phyloP scores from a whole-genome alignment of 169 alveolate species.

The Babesia sp. region DNA sequence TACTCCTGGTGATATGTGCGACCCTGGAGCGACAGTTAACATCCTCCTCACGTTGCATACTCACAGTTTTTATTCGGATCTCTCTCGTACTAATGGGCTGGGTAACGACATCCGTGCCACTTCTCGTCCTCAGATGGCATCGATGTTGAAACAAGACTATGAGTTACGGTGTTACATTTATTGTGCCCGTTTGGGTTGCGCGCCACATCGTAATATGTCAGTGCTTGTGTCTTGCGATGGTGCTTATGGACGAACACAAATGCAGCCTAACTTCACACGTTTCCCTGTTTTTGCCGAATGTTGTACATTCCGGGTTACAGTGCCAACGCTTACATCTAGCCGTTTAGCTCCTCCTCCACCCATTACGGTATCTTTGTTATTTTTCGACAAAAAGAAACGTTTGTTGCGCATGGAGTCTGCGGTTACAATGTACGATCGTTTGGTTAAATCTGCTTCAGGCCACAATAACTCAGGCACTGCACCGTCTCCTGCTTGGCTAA shows the following conservation, averaged over 20 bases:
- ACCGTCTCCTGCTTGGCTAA: conserved; percentile 84
- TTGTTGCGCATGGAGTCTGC: conserved; percentile 52
- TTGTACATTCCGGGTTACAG: conserved; percentile 26
- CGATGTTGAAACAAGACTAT: conserved; percentile 76
- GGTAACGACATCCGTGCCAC: conserved; percentile 24
- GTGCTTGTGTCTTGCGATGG: conserved; percentile 55
- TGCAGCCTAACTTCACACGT: conserved; percentile 33
- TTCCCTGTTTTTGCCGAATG: conserved; percentile 69
- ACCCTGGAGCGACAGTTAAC: conserved; percentile 43
- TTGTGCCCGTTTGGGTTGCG: conserved; percentile 33
- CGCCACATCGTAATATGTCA: conserved; percentile 31
- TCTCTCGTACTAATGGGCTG: neutral
- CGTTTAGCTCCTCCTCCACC: conserved; percentile 50
- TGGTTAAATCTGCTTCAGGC: conserved; percentile 53
- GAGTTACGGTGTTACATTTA: conserved; percentile 84
- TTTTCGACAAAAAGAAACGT: neutral
- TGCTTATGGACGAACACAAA: conserved; percentile 8
- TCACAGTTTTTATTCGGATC: conserved; percentile 39
- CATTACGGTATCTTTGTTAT: conserved; percentile 27
- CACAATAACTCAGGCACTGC: conserved; percentile 40
- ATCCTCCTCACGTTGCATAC: conserved; percentile 56
- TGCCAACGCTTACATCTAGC: conserved; percentile 32
- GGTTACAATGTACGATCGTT: conserved; percentile 43
- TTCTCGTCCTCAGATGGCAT: conserved; percentile 71
- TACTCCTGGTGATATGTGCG: conserved; percentile 22